Percentiles rank a stretch among this genome's conserved stretches.
These are phyloP conservation scores for Backusella circina DNA, from an alignment of 192 early-diverging fungal species.

Conservation along the genomic window DNA sequence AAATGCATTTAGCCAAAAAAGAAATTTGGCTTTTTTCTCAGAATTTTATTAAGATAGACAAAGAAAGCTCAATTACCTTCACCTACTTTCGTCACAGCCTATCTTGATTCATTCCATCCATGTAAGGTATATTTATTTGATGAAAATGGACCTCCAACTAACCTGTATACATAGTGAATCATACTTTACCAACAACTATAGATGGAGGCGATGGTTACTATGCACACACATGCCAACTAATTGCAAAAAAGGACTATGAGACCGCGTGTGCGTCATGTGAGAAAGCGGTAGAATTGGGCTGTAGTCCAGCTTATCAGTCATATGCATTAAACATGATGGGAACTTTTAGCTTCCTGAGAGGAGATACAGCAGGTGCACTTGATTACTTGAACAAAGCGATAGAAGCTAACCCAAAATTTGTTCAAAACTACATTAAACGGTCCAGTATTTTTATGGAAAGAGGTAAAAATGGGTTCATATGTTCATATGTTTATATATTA, in stretches of 20 bases:
- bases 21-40: neutral
- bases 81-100: conserved; percentile 86
- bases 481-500: neutral
- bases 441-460: conserved; percentile 91
- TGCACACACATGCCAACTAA: conserved; percentile 47
- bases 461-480: neutral
- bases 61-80: conserved; percentile 74
- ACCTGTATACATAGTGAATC: neutral
- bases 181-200: conserved; percentile 15
- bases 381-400: conserved; percentile 78
- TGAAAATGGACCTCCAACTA: neutral
- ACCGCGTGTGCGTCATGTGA: conserved; percentile 58
- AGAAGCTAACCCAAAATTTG: conserved; percentile 69
- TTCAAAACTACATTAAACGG: conserved; percentile 85
- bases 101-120: conserved; percentile 88
- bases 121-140: conserved; percentile 8
- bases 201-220: conserved; percentile 48
- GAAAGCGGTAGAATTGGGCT: conserved; percentile 61
- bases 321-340: conserved; percentile 83
- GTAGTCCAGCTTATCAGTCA: conserved; percentile 45
- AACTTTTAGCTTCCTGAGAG: conserved; percentile 87
- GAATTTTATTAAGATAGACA: conserved; percentile 18
- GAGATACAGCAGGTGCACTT: conserved; percentile 71
- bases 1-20: neutral
- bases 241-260: conserved; percentile 54